Base-by-base conservation (phyloP, 805 yeast genomes). In the Grigorovia humatica region DNA sequence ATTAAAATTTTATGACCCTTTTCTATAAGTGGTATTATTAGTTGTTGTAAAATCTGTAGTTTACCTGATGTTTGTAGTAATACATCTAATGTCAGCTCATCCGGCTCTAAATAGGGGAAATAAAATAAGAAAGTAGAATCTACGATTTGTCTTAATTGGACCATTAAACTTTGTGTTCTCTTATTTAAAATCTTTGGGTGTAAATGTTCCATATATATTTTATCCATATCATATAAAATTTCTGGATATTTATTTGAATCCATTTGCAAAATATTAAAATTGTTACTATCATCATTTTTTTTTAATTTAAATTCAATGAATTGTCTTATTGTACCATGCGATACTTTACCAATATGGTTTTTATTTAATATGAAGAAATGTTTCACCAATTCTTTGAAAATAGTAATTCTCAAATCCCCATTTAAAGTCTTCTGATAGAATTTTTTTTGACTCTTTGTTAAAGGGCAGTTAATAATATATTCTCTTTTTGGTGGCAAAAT, bases 401-500 rank as follows among this genome's bases (percentile, higher is more conserved):
- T 67, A 1, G 77, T 69, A 0, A 67, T 61, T 50, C 71, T 75
- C 43, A 84, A 65, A 1, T 70, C 64, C 9, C 73, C 71, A 30
- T 72, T 57, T 44, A 84, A 65, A 0, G 82, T 80, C 44, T 65
- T 62, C 47, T 73, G 68, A 62, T 88, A 87, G 15, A 89, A 69
- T n/a, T 73, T 70, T 32, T 74, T 75, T 68, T 91, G 99, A 43
- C 73, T 60, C 0, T 72, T 65, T 0, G 91, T 77, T 52, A 91
- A 66, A 2, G 83, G 79, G 6, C 88, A 79, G 65, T 86, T 88
- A 1, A 91, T 73, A 44, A 88, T 77, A 61, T 88, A 91, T 67
- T 91, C 99, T 55, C 93, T 81, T 67, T 93, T 93, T 1, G 91
- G 85, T 0, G 97, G 98, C 51, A 93, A 71, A 43, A 76, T 75